Evolutionary conservation across 2,329 filamentous ascomycete genomes (phyloP).

Genomic region (Cladosporium sp.): DNA sequence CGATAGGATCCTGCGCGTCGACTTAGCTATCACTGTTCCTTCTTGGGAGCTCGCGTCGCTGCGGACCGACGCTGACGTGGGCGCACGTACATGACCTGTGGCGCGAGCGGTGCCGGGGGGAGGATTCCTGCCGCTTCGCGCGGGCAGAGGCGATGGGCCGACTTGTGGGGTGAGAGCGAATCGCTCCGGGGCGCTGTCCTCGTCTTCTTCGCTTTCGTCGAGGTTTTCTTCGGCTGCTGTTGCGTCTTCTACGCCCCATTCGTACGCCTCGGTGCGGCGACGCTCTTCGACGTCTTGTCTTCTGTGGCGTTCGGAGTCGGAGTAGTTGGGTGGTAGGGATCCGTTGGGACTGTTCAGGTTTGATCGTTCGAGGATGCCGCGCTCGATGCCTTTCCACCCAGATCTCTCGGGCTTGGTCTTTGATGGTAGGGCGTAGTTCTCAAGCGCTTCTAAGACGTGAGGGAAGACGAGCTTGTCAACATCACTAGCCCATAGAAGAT

Average conservation of each 20-base stretch:
- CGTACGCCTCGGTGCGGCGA: constrained; percentile 17
- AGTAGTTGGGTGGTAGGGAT: constrained; percentile 26
- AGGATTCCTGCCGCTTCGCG: not conserved
- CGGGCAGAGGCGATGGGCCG: not conserved
- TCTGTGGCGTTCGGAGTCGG: constrained; percentile 23
- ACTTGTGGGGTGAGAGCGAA: constrained; percentile 7
- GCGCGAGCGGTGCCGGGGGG: constrained; percentile 1
- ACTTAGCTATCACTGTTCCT: constrained; percentile 12
- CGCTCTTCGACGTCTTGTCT: constrained; percentile 15
- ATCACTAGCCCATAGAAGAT: constrained; percentile 91
- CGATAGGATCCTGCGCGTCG: constrained; percentile 12
- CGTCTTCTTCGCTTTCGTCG: constrained; percentile 27
- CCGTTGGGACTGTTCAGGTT: constrained; percentile 16
- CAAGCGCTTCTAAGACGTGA: constrained; percentile 84
- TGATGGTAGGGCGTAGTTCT: constrained; percentile 51
- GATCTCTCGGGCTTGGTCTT: constrained; percentile 20
- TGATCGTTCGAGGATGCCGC: constrained; percentile 19
- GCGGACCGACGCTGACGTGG: constrained; percentile 8
- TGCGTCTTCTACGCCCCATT: constrained; percentile 17
- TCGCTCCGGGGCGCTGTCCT: constrained; percentile 16
- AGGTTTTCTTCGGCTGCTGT: constrained; percentile 24
- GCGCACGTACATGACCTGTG: constrained; percentile 7
- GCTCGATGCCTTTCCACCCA: constrained; percentile 12
- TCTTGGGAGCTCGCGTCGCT: constrained; percentile 11
- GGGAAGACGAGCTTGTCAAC: constrained; percentile 81